Percentiles rank a stretch among this genome's conserved stretches.
Conservation (phyloP, 805 yeast genomes). For the Pichia manshurica region DNA sequence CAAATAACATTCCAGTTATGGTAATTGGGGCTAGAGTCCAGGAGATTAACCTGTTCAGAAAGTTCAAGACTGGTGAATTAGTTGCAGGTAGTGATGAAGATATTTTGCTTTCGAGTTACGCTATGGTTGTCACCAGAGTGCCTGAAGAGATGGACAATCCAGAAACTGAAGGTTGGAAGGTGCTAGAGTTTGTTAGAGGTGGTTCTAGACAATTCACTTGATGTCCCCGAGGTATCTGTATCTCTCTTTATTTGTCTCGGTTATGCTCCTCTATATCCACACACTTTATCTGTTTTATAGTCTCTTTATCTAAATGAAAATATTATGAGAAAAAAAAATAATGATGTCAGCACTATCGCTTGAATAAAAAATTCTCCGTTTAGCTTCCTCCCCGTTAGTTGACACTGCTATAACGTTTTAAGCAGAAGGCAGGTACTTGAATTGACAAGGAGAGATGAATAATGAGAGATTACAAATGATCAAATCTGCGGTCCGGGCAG, state of each 20-base stretch:
- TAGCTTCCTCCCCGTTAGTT: too few relatives aligned
- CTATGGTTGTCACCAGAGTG: conserved; percentile 88
- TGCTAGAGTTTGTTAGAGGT: conserved; percentile 90
- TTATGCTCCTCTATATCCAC: background rate
- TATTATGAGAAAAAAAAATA: background rate
- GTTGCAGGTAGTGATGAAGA: conserved; percentile 96
- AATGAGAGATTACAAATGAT: background rate
- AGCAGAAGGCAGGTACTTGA: too few relatives aligned
- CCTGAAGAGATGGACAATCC: conserved; percentile 87
- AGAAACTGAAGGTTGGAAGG: conserved; percentile 96
- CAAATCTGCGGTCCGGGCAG: background rate
- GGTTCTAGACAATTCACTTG: conserved; percentile 78
- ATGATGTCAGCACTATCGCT: too few relatives aligned
- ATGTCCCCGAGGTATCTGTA: conserved; percentile 2
- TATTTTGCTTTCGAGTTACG: conserved; percentile 88
- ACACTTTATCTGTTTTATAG: conserved; percentile 3
- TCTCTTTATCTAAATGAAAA: background rate
- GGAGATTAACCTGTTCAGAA: conserved; percentile 85
- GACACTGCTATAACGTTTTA: too few relatives aligned
- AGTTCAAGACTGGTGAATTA: conserved; percentile 85
- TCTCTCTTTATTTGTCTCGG: background rate
- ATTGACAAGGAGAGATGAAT: too few relatives aligned
- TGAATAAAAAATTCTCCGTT: too few relatives aligned
- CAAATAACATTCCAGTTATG: conserved; percentile 85
- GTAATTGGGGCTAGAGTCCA: conserved; percentile 96